A percentile compares a stretch with the other conserved stretches of the same genome.
phyloP scores from a whole-genome alignment of 2,329 filamentous ascomycete species.

The Graphilbum ipis-grandicollis region DNA sequence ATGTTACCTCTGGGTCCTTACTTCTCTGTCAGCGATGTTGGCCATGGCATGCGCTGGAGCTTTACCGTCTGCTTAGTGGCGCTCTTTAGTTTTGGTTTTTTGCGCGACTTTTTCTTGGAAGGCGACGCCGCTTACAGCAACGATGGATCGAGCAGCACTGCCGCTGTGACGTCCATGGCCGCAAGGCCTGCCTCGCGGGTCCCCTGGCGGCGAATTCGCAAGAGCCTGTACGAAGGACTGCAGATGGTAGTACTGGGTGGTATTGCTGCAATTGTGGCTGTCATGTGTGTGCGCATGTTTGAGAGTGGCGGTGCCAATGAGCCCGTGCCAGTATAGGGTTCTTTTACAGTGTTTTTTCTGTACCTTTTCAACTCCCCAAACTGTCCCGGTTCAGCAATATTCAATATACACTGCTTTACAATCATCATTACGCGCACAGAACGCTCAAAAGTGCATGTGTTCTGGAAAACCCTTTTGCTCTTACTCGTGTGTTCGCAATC shows the following conservation, averaged over 20 bases:
- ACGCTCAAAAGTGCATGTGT: no score
- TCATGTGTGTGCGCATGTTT: slow-evolving; percentile 14
- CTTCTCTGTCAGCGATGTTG: slow-evolving; percentile 12
- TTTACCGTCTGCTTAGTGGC: slow-evolving; percentile 15
- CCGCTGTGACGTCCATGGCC: background rate
- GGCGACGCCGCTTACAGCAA: no score
- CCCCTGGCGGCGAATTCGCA: slow-evolving; percentile 10
- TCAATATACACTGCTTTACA: no score
- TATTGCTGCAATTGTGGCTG: slow-evolving; percentile 14
- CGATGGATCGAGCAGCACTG: no score
- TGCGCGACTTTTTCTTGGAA: slow-evolving; percentile 11
- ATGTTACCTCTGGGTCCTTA: slow-evolving; percentile 15
- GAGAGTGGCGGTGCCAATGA: slow-evolving; percentile 6
- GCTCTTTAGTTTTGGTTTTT: slow-evolving; percentile 15
- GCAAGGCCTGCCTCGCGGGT: background rate
- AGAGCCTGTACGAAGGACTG: slow-evolving; percentile 12
- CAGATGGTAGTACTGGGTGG: slow-evolving; percentile 16
- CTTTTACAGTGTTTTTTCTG: no score
- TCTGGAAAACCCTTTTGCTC: no score
- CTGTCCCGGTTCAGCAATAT: no score
- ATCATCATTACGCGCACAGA: no score
- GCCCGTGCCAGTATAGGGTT: no score
- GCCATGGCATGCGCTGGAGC: slow-evolving; percentile 15
- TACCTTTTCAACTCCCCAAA: no score
- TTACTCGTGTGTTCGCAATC: no score